Evolutionary conservation across 2,329 filamentous ascomycete species (phyloP).

Genomic region (Waltergamsia citrina): DNA sequence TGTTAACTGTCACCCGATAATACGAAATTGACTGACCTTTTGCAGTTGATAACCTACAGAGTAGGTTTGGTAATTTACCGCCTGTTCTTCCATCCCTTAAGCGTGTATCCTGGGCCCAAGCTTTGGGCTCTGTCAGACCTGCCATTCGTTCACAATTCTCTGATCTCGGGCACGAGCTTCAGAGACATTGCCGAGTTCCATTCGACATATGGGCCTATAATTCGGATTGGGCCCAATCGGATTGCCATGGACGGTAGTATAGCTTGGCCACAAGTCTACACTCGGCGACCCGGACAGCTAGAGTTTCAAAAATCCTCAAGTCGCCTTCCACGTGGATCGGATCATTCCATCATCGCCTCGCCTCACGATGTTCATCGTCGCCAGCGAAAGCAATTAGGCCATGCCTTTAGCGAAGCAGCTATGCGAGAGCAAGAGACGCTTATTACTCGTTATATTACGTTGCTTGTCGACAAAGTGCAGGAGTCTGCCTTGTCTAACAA

Average conservation of each 20-base stretch:
- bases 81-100: too few species aligned
- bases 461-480: slow-evolving; percentile 12
- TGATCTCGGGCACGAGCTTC: too few species aligned
- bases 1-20: too few species aligned
- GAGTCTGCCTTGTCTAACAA: slow-evolving; percentile 6
- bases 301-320: slow-evolving; percentile 6
- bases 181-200: too few species aligned
- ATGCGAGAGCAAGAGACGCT: slow-evolving; percentile 19
- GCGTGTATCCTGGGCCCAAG: too few species aligned
- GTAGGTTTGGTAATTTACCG: too few species aligned
- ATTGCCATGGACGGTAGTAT: slow-evolving; percentile 5
- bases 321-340: background rate
- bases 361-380: slow-evolving; percentile 10
- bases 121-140: too few species aligned
- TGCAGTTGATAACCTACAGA: too few species aligned
- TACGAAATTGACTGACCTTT: too few species aligned
- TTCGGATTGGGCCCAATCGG: background rate
- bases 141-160: too few species aligned
- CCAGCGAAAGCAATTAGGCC: slow-evolving; percentile 13
- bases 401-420: slow-evolving; percentile 17
- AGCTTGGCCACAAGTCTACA: background rate
- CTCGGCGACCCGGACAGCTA: slow-evolving; percentile 5
- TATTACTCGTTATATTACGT: slow-evolving; percentile 12
- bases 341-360: slow-evolving; percentile 9
- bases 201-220: background rate